Evolutionary conservation across 2,329 filamentous ascomycete species (phyloP).

Genomic region (Colletotrichum zoysiae): DNA sequence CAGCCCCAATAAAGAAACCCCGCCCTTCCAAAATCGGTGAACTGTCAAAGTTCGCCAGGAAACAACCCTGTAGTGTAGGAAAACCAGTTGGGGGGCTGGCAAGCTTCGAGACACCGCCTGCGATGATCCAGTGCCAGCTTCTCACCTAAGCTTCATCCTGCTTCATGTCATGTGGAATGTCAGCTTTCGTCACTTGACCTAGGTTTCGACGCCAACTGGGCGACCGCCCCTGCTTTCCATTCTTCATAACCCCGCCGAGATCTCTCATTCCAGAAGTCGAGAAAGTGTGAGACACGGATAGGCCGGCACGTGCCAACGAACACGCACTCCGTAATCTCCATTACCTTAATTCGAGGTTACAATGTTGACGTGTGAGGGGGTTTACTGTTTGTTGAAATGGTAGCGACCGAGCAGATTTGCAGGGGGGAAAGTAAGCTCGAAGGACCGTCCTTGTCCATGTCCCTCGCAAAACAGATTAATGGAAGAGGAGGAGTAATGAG

Average conservation of each 20-base stretch:
- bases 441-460: background rate
- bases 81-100: background rate
- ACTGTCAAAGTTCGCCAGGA: background rate
- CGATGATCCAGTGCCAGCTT: background rate
- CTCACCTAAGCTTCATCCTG: constrained; percentile 10
- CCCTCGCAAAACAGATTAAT: too few relatives aligned
- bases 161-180: constrained; percentile 21
- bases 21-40: background rate
- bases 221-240: constrained; percentile 3
- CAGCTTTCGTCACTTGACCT: constrained; percentile 30
- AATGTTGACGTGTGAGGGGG: background rate
- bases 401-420: background rate
- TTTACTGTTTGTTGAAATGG: background rate
- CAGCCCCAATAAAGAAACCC: constrained; percentile 1
- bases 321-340: background rate
- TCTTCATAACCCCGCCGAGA: background rate
- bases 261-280: background rate
- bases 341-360: background rate
- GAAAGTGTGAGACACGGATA: background rate
- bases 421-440: background rate
- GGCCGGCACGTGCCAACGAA: constrained; percentile 1
- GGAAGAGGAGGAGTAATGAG: too few relatives aligned
- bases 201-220: background rate
- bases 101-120: background rate
- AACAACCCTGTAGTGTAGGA: constrained; percentile 1